Evolutionary conservation across 129 eudicot species (phyloP), one percentile per base, ranked within the genome.

Genomic region (Scalesia atractyloides): DNA sequence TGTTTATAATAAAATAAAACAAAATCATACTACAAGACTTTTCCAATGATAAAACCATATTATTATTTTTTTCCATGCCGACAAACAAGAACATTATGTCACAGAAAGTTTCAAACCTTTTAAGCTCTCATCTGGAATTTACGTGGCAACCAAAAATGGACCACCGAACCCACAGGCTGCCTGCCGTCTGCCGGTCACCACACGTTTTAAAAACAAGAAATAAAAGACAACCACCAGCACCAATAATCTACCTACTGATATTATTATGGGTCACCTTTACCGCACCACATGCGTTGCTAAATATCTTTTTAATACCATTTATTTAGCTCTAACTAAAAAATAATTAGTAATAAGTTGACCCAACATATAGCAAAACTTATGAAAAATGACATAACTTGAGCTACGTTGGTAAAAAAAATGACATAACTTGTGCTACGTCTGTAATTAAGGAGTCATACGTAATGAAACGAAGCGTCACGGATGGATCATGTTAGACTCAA

Each of bases 91-190:
- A 14, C 51, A 63, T 11, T 11, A 66, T 41, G 33, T 19, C 6
- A 52, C 18, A 24, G 46, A 18, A 18, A 52, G 13, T 67, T 48
- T 62, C 58, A 51, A 68, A 58, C 46, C 41, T 5, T 39, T 50
- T 16, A 63, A 62, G 63, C 51, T 53, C 48, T 72, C 50, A 56
- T 17, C 14, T 78, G 77, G 59, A 78, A 33, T 78, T 78, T 41
- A 64, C 73, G 68, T 71, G 77, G 58, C 60, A 64, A 30, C 67
- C 73, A 52, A 18, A 76, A 52, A 51, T 37, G 43, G 75, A 59
- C 82, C 73, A 71, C 46, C 36, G 8, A 78, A 33, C 53, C 82
- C 77, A 78, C 51, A 39, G 77, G 73, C 77, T 71, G 73, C 77
- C 72, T 37, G 75, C 71, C 81, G 76, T 18, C 66, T 41, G 76